phyloP scores from a whole-genome alignment of 305 asterid species.

The Solanum hybrid region DNA sequence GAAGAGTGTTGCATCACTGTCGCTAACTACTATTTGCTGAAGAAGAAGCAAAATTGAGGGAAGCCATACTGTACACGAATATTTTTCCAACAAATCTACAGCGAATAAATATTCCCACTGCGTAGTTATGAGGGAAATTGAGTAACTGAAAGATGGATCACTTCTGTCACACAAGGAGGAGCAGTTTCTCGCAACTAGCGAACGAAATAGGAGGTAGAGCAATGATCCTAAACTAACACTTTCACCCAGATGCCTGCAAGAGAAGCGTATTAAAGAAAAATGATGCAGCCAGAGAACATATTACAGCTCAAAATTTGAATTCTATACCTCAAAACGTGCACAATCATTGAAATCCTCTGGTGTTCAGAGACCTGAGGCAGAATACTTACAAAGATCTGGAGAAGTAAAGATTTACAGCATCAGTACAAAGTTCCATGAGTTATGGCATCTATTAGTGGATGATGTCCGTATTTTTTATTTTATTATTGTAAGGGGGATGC shows the following conservation, averaged over 20 bases:
- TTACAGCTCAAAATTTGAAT: constrained; percentile 1
- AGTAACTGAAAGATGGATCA: constrained; percentile 31
- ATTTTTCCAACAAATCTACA: constrained; percentile 55
- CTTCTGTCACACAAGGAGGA: constrained; percentile 25
- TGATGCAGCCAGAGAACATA: background rate
- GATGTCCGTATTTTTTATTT: background rate
- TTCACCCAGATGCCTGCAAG: constrained; percentile 75
- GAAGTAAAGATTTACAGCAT: constrained; percentile 1
- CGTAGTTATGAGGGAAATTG: constrained; percentile 26
- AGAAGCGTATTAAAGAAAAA: constrained; percentile 23
- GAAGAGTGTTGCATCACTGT: constrained; percentile 34
- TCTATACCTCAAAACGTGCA: constrained; percentile 60
- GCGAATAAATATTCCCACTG: constrained; percentile 84
- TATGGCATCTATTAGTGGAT: background rate
- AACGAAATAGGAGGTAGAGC: constrained; percentile 62
- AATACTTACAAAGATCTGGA: constrained; percentile 69
- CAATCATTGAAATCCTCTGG: constrained; percentile 53
- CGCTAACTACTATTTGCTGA: constrained; percentile 37
- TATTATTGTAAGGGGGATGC: background rate
- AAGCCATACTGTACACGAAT: constrained; percentile 74
- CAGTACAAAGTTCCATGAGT: constrained; percentile 1
- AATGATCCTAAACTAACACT: constrained; percentile 67
- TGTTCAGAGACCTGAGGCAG: constrained; percentile 69
- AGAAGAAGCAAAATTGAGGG: constrained; percentile 59
- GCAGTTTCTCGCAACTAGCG: constrained; percentile 42